Evolutionary conservation across 1,284 basidiomycete genomes (phyloP).

Genomic region (Exobasidium rhododendri): DNA sequence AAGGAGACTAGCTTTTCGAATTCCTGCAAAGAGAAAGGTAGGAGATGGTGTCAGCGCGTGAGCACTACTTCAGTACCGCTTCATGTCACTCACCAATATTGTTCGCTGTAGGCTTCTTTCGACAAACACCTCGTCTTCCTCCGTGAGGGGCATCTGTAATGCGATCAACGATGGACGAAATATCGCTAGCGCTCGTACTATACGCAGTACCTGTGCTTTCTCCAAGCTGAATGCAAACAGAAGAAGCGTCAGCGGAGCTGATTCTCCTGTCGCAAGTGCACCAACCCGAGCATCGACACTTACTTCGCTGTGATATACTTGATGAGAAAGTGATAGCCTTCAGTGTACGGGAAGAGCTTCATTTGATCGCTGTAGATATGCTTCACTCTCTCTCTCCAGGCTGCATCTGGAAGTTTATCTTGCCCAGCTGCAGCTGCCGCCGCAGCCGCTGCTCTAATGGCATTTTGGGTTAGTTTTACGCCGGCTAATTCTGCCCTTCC

Average conservation of each 20-base stretch:
- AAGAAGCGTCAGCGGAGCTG: constrained; percentile 33
- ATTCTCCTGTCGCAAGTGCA: neutral
- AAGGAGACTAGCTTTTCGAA: constrained; percentile 67
- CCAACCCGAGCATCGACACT: constrained; percentile 4
- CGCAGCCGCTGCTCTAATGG: constrained; percentile 17
- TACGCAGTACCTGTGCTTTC: constrained; percentile 88
- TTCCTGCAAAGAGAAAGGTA: no score
- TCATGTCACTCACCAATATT: constrained; percentile 69
- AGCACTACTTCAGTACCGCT: no score
- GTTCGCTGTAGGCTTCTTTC: constrained; percentile 93
- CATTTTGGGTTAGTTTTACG: constrained; percentile 17
- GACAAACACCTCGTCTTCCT: constrained; percentile 64
- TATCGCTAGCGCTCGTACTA: constrained; percentile 88
- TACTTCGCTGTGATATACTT: constrained; percentile 50
- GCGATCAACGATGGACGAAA: constrained; percentile 93
- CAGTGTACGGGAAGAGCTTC: constrained; percentile 50
- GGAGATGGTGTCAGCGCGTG: neutral
- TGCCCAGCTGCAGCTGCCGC: constrained; percentile 31
- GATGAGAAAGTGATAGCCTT: constrained; percentile 53
- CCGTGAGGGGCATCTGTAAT: constrained; percentile 62
- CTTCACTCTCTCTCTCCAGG: constrained; percentile 48
- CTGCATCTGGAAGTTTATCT: constrained; percentile 16
- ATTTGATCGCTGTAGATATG: constrained; percentile 45
- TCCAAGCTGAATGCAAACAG: constrained; percentile 71
- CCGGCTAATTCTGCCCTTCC: neutral